Evolutionary conservation across 805 yeast species (phyloP).

Genomic region (Starmerella stigmatis): DNA sequence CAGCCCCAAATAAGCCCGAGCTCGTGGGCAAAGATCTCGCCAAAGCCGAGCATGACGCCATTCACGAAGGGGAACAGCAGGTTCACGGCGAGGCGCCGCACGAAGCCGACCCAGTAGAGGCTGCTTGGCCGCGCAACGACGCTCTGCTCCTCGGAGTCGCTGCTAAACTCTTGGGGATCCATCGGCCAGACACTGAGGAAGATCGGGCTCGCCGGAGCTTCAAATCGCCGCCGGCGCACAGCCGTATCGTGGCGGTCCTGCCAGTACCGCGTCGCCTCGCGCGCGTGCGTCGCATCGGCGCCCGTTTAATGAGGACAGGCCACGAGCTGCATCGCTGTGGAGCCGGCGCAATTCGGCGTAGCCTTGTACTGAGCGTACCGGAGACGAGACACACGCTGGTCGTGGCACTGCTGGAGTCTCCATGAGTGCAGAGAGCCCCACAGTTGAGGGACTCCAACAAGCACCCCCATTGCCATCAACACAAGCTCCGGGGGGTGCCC

Average conservation of each 20-base stretch:
- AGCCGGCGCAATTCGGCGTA: no score
- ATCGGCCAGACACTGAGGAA: background rate
- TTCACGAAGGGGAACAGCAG: constrained; percentile 77
- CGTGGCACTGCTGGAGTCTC: no score
- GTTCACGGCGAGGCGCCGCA: constrained; percentile 42
- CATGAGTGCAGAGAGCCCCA: no score
- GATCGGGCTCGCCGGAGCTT: background rate
- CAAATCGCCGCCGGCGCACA: background rate
- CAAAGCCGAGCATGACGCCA: constrained; percentile 93
- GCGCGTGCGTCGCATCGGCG: no score
- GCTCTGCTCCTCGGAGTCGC: constrained; percentile 6
- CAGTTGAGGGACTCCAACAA: no score
- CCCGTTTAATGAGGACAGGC: no score
- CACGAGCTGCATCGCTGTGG: background rate
- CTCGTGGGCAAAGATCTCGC: constrained; percentile 90
- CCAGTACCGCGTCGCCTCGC: background rate
- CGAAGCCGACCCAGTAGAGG: constrained; percentile 17
- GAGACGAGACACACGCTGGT: no score
- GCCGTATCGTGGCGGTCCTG: background rate
- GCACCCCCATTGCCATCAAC: no score
- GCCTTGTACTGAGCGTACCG: no score
- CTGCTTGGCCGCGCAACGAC: constrained; percentile 5
- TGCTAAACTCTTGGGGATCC: constrained; percentile 1
- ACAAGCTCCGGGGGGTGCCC: no score
- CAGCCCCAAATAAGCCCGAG: constrained; percentile 71